These are phyloP conservation scores for Antrodiella citrinella DNA, from an alignment of 768 basidiomycete genomes.

Conservation along the genomic window DNA sequence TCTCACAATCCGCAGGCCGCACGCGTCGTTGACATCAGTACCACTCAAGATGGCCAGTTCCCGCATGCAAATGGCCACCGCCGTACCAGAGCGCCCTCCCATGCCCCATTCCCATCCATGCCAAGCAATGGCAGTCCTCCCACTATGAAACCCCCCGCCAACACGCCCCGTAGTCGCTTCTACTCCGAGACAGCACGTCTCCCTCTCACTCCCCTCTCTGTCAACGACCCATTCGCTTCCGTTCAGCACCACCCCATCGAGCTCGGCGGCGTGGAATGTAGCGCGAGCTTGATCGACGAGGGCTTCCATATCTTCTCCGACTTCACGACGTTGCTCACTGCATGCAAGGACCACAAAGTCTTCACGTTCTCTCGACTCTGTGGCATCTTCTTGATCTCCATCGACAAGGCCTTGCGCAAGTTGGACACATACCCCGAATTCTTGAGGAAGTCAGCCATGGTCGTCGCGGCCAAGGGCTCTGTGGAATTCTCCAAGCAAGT, in stretches of 20 bases:
- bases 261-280: background rate
- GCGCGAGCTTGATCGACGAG: background rate
- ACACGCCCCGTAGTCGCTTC: background rate
- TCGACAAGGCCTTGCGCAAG: background rate
- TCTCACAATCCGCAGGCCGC: background rate
- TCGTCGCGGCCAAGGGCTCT: background rate
- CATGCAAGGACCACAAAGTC: background rate
- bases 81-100: background rate
- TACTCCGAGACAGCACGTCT: background rate
- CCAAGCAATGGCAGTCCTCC: background rate
- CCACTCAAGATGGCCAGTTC: background rate
- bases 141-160: background rate
- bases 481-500: background rate
- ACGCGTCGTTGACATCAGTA: background rate
- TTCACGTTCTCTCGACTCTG: background rate
- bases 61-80: background rate
- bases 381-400: background rate
- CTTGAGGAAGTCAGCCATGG: background rate
- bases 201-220: background rate
- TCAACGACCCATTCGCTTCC: background rate
- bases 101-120: background rate
- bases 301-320: background rate
- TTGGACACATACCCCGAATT: background rate
- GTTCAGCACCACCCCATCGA: background rate
- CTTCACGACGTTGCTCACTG: background rate